Percentiles rank a stretch among this genome's conserved stretches.
Evolutionary conservation across 345 rosid species (phyloP).

Genomic region (Acer yangbiense): DNA sequence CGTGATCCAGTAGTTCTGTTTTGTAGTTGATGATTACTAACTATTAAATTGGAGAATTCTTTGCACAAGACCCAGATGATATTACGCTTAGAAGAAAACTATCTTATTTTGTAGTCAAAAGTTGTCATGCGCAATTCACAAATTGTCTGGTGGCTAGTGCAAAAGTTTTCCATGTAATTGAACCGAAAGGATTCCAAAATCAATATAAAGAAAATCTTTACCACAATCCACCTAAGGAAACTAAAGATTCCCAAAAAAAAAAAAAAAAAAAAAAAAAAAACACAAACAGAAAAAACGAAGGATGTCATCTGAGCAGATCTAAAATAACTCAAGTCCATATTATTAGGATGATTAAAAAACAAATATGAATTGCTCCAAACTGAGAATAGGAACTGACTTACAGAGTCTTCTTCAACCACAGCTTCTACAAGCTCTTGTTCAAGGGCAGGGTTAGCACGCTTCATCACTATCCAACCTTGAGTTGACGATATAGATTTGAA

Average conservation of each 20-base stretch:
- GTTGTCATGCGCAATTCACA: not conserved
- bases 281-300: not conserved
- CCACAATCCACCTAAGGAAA: not conserved
- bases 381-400: constrained; percentile 37
- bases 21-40: not conserved
- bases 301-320: not conserved
- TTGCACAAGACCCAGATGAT: not conserved
- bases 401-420: constrained; percentile 67
- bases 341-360: not conserved
- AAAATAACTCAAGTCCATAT: not conserved
- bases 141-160: not conserved
- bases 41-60: not conserved
- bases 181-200: not conserved
- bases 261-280: not conserved
- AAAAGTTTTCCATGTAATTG: not conserved
- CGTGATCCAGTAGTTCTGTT: not conserved
- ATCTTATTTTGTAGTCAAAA: not conserved
- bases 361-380: not conserved
- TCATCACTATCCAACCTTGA: constrained; percentile 92
- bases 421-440: constrained; percentile 80
- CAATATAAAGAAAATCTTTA: not conserved
- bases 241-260: not conserved
- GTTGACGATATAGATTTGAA: constrained; percentile 69
- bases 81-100: not conserved
- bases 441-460: constrained; percentile 57